Percentiles rank a stretch among this genome's conserved stretches.
These are phyloP conservation scores for Rehmannia glutinosa DNA, from an alignment of 257 asterid species.

Conservation along the genomic window DNA sequence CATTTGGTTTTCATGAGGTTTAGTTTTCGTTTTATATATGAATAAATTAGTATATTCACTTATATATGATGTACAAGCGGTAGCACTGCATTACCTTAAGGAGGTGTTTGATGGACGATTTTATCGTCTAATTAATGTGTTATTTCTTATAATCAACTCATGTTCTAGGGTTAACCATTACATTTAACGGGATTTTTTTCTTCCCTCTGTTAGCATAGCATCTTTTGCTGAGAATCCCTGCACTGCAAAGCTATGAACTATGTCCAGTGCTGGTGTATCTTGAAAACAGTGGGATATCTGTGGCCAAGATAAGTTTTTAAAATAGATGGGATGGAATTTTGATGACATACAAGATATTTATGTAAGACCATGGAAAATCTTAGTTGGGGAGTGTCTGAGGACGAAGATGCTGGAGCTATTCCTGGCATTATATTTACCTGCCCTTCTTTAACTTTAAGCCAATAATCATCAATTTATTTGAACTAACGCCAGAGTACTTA, in stretches of 20 bases:
- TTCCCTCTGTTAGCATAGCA: too few species aligned
- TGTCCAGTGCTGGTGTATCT: neutral
- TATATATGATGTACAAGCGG: too few species aligned
- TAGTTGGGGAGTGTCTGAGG: neutral
- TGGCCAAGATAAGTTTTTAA: neutral
- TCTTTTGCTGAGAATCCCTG: neutral
- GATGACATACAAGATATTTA: neutral
- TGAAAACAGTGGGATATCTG: neutral
- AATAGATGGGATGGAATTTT: neutral
- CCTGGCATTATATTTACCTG: neutral
- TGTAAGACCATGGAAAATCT: neutral
- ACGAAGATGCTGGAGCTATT: neutral
- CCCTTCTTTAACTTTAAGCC: neutral
- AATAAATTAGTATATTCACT: too few species aligned
- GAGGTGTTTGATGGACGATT: too few species aligned
- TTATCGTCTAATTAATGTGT: too few species aligned
- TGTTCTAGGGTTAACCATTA: too few species aligned
- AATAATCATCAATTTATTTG: neutral
- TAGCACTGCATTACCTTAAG: too few species aligned
- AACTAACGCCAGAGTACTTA: neutral
- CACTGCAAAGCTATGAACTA: neutral
- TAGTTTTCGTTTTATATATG: too few species aligned
- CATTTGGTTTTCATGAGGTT: too few species aligned
- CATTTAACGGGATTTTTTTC: too few species aligned
- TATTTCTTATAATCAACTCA: too few species aligned